Percentiles rank a stretch among this genome's conserved stretches.
Evolutionary conservation across 306 rosid species (phyloP).

Genomic region (Neltuma alba): DNA sequence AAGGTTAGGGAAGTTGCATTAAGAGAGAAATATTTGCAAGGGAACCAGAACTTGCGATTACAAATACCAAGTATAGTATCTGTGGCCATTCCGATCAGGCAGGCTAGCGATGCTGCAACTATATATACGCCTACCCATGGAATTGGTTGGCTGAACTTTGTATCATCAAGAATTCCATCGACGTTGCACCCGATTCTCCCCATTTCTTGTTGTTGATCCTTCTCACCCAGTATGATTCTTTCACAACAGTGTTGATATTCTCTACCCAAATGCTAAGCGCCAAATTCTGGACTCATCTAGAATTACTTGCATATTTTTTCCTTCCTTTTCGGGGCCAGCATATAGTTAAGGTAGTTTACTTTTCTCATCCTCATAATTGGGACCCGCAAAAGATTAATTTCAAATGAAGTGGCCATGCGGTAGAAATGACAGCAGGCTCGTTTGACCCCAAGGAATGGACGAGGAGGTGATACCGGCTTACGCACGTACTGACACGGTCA

Average conservation of each 20-base stretch:
- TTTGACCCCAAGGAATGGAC: background rate
- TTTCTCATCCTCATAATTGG: background rate
- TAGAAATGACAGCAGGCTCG: background rate
- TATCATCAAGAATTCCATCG: conserved; percentile 58
- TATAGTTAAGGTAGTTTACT: background rate
- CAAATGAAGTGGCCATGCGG: background rate
- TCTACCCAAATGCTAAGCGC: background rate
- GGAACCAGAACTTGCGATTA: conserved; percentile 73
- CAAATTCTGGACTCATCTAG: background rate
- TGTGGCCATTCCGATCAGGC: conserved; percentile 61
- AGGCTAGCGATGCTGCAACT: conserved; percentile 68
- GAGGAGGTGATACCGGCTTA: background rate
- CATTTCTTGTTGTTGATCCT: conserved; percentile 42
- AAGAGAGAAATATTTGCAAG: conserved; percentile 66
- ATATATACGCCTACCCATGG: conserved; percentile 95
- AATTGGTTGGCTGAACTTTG: conserved; percentile 75
- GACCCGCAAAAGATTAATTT: background rate
- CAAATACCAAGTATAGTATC: conserved; percentile 67
- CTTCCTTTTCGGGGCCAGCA: background rate
- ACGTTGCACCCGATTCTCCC: conserved; percentile 53
- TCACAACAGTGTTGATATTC: background rate
- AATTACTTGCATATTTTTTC: background rate
- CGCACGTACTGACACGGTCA: background rate
- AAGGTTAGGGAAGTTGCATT: conserved; percentile 83
- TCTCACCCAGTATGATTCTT: background rate